Evolutionary conservation across 345 rosid genomes (phyloP), one percentile per base, ranked within the genome.

Genomic region (Noccaea caerulescens): DNA sequence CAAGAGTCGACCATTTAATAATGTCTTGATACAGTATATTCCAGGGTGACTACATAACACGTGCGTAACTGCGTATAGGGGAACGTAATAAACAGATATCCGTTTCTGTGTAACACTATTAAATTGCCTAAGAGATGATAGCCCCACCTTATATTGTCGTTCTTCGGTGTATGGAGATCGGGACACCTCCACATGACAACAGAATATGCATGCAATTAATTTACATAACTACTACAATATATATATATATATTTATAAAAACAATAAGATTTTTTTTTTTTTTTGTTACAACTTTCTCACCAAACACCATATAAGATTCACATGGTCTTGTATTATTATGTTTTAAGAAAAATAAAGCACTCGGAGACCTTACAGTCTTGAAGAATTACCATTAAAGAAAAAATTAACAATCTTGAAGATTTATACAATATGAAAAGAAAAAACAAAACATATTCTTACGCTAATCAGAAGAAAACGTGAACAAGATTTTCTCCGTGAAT

Each of bases 101-200:
- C 8, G 16, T 30, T 16, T 49, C 12, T 12, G 3, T 20, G 8
- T 11, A 47, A 34, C 12, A 27, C 32, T 67, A 16, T 68, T n/a
- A 30, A 39, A 30, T 39, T 39, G 51, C 39, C 9, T 12, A 57
- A 65, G 6, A 25, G 3, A 8, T n/a, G 2, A 1, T 43, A 27
- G n/a, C 45, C 20, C n/a, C 67, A 49, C 49, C 51, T 46, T 8
- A 49, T 7, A 47, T 14, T 25, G 58, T n/a, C 39, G 18, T 36
- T 23, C 7, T 45, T 25, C 1, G 12, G 4, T 13, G 42, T 6
- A 32, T 2, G 20, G 45, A 68, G 25, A 20, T 52, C 16, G 20
- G 25, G 74, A 50, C 67, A 61, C 44, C 23, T 12, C 61, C 50
- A 50, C 67, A 69, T 69, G 49, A 23, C 25, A 3, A n/a, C 14